A percentile compares a stretch with the other conserved stretches of the same genome.
Conservation (phyloP, 2,329 filamentous ascomycete genomes). For the Neopestalotiopsis clavispora region DNA sequence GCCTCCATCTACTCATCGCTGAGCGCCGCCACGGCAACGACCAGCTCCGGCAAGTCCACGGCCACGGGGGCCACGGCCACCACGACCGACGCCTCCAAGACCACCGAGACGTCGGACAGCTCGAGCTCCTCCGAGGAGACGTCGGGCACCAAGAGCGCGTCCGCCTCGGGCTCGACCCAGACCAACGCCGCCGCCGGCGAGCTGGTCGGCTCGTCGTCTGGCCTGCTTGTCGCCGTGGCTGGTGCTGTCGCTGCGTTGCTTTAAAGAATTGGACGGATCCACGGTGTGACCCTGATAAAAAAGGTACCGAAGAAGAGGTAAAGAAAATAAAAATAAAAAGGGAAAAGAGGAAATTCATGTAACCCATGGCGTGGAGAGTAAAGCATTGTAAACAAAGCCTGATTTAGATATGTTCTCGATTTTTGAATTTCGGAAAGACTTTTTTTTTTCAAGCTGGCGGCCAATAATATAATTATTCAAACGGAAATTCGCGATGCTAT, state of each 20-base stretch:
- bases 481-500: too few relatives aligned
- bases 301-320: not conserved
- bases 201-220: slow-evolving; percentile 20
- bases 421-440: too few relatives aligned
- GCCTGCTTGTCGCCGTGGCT: slow-evolving; percentile 31
- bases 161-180: slow-evolving; percentile 9
- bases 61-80: slow-evolving; percentile 9
- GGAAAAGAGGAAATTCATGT: not conserved
- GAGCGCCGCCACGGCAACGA: slow-evolving; percentile 22
- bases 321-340: not conserved
- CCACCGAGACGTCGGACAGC: not conserved
- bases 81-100: slow-evolving; percentile 14
- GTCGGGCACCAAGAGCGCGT: not conserved
- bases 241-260: slow-evolving; percentile 31
- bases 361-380: not conserved
- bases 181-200: slow-evolving; percentile 19
- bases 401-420: not conserved
- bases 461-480: too few relatives aligned
- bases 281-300: not conserved
- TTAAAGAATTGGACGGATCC: slow-evolving; percentile 18
- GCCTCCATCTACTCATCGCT: slow-evolving; percentile 33
- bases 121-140: not conserved
- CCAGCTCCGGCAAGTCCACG: slow-evolving; percentile 13
- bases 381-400: not conserved
- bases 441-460: too few relatives aligned